Percentiles rank a stretch among this genome's conserved stretches.
phyloP scores from a whole-genome alignment of 345 rosid genomes.

The Eucalyptus rudis region DNA sequence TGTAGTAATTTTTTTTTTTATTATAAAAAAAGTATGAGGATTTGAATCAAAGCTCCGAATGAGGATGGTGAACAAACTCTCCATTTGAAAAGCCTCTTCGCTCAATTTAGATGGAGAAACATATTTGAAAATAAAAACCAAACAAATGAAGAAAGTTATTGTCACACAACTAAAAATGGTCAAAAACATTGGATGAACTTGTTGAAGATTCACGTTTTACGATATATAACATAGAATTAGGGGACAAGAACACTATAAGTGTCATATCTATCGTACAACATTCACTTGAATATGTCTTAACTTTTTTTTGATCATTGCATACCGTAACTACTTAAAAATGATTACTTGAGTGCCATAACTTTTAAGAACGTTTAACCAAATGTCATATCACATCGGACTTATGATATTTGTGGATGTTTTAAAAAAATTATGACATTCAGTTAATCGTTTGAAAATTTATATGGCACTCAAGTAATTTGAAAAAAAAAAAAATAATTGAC shows the following conservation, averaged over 20 bases:
- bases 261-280: rapidly evolving
- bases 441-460: no score
- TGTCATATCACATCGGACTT: neutral
- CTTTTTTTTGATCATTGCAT: no score
- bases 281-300: neutral
- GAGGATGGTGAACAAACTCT: no score
- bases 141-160: neutral
- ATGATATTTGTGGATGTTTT: neutral
- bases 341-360: neutral
- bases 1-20: neutral
- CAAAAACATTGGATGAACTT: neutral
- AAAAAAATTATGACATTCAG: neutral
- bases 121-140: neutral
- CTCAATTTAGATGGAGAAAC: neutral
- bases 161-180: neutral
- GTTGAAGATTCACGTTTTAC: neutral
- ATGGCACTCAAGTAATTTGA: no score
- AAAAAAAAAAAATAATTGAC: no score
- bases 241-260: neutral
- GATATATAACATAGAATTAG: neutral
- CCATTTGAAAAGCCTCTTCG: no score
- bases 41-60: neutral
- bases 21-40: neutral
- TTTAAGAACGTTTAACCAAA: no score
- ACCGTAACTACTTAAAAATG: rapidly evolving